Evolutionary conservation across 78 protist species (phyloP).

Genomic region (Dictyostelium capitatum): DNA sequence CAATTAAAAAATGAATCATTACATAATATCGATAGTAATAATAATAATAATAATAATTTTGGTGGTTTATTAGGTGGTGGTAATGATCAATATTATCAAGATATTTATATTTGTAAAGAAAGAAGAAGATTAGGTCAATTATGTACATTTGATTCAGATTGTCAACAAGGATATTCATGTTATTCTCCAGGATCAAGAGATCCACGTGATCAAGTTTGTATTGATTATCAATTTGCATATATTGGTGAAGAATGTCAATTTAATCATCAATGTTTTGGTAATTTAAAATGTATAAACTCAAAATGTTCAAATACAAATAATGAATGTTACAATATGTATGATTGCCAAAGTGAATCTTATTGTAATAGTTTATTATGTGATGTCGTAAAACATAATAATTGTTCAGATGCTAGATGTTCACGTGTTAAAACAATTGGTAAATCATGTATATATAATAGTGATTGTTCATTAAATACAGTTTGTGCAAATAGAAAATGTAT

Average conservation of each 20-base stretch:
- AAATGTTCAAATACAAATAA: not conserved
- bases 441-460: not conserved
- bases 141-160: not conserved
- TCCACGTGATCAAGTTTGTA: not conserved
- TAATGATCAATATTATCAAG: not conserved
- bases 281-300: not conserved
- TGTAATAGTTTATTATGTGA: not conserved
- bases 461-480: not conserved
- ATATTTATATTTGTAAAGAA: not conserved
- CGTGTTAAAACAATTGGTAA: not conserved
- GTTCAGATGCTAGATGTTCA: not conserved
- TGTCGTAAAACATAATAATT: not conserved
- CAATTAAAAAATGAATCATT: not conserved
- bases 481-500: slow-evolving; percentile 3
- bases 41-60: too few relatives aligned
- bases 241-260: not conserved
- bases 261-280: slow-evolving; percentile 1
- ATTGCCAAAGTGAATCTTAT: slow-evolving; percentile 7
- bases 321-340: not conserved
- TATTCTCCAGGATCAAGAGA: not conserved
- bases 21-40: too few relatives aligned
- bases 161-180: slow-evolving; percentile 3
- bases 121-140: not conserved
- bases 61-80: too few relatives aligned
- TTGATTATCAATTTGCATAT: not conserved